Evolutionary conservation across 495 filamentous ascomycete species (phyloP).

Genomic region (Xylaria longipes): DNA sequence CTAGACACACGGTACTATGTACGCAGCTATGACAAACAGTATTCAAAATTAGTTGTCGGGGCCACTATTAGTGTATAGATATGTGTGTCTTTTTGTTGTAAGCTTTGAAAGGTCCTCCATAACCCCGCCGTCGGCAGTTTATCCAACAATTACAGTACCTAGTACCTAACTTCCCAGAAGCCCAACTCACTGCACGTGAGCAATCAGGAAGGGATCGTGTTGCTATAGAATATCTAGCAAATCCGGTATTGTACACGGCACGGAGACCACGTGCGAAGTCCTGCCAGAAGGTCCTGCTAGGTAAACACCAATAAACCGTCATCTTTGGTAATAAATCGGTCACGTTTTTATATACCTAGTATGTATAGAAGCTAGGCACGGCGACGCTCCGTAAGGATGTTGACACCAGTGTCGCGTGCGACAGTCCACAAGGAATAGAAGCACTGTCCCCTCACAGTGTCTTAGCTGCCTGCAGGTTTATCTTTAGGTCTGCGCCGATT

Average conservation of each 20-base stretch:
- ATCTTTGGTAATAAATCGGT: background rate
- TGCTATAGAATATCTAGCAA: background rate
- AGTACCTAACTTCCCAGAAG: no score
- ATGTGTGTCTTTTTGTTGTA: background rate
- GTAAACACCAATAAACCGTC: background rate
- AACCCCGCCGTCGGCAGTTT: slow-evolving; percentile 3
- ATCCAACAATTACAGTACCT: background rate
- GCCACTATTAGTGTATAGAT: background rate
- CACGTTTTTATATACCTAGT: background rate
- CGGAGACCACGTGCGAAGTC: background rate
- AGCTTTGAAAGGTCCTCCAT: background rate
- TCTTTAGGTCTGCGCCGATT: slow-evolving; percentile 39
- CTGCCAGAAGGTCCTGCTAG: background rate
- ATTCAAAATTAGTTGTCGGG: background rate
- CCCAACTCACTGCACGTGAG: background rate
- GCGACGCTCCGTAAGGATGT: background rate
- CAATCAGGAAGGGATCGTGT: background rate
- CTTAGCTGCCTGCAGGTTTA: slow-evolving; percentile 41
- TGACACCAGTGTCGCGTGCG: slow-evolving; percentile 9
- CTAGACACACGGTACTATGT: background rate
- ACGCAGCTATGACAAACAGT: background rate
- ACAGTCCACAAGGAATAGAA: background rate
- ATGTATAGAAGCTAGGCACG: background rate
- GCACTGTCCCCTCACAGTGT: slow-evolving; percentile 41
- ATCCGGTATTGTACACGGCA: background rate